Percentiles rank a stretch among this genome's conserved stretches.
Evolutionary conservation across 768 basidiomycete species (phyloP).

Genomic region (Grammothele lineata): DNA sequence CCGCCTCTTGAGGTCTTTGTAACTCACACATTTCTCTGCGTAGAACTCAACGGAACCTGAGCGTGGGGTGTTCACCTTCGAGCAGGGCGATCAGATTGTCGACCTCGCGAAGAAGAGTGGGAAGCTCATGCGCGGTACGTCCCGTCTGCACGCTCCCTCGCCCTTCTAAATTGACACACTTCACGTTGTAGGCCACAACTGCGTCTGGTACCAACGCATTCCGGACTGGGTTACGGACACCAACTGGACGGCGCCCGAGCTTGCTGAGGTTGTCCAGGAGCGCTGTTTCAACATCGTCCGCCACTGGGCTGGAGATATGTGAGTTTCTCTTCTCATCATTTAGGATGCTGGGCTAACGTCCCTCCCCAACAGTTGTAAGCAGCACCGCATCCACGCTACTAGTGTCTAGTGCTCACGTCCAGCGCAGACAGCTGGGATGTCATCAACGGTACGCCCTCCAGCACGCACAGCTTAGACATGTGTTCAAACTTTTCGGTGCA

Average conservation of each 20-base stretch:
- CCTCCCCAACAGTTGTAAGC: too few species aligned
- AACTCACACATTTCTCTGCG: not conserved
- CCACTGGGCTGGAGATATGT: slow-evolving; percentile 52
- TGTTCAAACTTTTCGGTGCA: not conserved
- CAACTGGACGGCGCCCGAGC: slow-evolving; percentile 22
- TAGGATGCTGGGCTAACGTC: not conserved
- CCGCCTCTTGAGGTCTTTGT: too few species aligned
- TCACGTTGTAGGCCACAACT: slow-evolving; percentile 25
- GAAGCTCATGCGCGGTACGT: slow-evolving; percentile 39
- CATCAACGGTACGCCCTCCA: slow-evolving; percentile 42
- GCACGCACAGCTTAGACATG: not conserved
- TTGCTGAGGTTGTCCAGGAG: slow-evolving; percentile 39
- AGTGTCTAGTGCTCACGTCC: too few species aligned
- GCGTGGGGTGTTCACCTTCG: slow-evolving; percentile 43
- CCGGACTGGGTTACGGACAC: slow-evolving; percentile 33
- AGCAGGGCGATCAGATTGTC: slow-evolving; percentile 39
- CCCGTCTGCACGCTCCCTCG: too few species aligned
- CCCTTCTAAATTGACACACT: not conserved
- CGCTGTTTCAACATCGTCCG: slow-evolving; percentile 47
- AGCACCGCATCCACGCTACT: too few species aligned
- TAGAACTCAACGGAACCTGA: slow-evolving; percentile 51
- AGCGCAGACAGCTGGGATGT: slow-evolving; percentile 46
- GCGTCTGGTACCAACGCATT: slow-evolving; percentile 40
- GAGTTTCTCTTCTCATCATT: slow-evolving; percentile 4
- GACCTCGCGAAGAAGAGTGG: slow-evolving; percentile 40